Evolutionary conservation across 1,284 basidiomycete species (phyloP).

Genomic region (Trichosporon inkin): DNA sequence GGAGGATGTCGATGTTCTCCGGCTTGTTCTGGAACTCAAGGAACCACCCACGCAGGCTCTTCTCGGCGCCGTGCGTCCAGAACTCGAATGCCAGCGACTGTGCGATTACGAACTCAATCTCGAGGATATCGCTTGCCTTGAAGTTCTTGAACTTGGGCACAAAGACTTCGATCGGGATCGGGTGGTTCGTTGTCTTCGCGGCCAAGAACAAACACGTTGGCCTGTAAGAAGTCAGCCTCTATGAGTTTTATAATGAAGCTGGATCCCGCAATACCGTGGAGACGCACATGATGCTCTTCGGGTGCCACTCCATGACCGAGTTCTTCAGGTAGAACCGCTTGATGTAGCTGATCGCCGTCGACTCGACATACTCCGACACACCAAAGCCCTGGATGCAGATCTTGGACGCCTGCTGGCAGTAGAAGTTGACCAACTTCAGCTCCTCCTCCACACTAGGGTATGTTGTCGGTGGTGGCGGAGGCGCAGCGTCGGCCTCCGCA

Average conservation of each 20-base stretch:
- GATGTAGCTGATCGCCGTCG: constrained; percentile 84
- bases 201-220: constrained; percentile 91
- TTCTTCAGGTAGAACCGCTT: constrained; percentile 98
- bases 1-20: constrained; percentile 27
- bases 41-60: constrained; percentile 82
- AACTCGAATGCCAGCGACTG: constrained; percentile 93
- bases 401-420: constrained; percentile 77
- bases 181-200: constrained; percentile 92
- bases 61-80: constrained; percentile 82
- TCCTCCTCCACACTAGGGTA: constrained; percentile 83
- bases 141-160: constrained; percentile 75
- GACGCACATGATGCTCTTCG: constrained; percentile 90
- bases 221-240: constrained; percentile 55
- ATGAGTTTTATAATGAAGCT: not conserved
- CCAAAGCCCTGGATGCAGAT: constrained; percentile 74
- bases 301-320: constrained; percentile 99
- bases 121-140: constrained; percentile 72
- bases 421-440: constrained; percentile 79
- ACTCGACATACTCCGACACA: constrained; percentile 86
- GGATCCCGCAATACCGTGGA: not conserved
- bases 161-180: constrained; percentile 80
- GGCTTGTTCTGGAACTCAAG: constrained; percentile 71
- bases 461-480: constrained; percentile 43
- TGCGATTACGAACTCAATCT: constrained; percentile 90
- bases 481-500: constrained; percentile 14